Evolutionary conservation across 768 basidiomycete species (phyloP).

Genomic region (Podaxis sp.): DNA sequence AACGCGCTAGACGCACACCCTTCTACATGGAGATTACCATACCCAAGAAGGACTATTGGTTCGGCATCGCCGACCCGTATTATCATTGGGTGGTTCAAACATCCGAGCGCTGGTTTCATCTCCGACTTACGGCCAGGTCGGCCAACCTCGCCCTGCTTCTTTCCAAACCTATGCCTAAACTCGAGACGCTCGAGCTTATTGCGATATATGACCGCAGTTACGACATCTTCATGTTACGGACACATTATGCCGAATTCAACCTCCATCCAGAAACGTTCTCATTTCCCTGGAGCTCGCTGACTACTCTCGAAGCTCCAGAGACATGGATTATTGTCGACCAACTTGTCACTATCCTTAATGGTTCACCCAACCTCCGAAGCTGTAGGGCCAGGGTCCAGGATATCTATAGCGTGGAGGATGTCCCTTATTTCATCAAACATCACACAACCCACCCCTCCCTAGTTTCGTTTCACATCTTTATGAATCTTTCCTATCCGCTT

Average conservation of each 20-base stretch:
- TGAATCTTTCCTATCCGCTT: not conserved
- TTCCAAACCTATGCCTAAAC: constrained; percentile 6
- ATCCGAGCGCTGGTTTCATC: constrained; percentile 11
- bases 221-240: constrained; percentile 2
- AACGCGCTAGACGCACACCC: not conserved
- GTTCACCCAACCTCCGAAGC: constrained; percentile 4
- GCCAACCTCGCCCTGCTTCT: constrained; percentile 6
- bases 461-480: not conserved
- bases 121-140: constrained; percentile 2
- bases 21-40: constrained; percentile 11
- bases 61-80: constrained; percentile 5
- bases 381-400: constrained; percentile 7
- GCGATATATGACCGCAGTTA: constrained; percentile 1
- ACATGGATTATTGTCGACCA: constrained; percentile 10
- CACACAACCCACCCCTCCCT: not conserved
- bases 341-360: constrained; percentile 3
- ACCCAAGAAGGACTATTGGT: constrained; percentile 5
- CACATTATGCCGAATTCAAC: constrained; percentile 1
- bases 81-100: constrained; percentile 6
- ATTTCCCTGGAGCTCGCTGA: constrained; percentile 8
- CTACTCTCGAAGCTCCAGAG: constrained; percentile 1
- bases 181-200: not conserved
- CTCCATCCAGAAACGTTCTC: constrained; percentile 1
- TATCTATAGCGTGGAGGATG: not conserved
- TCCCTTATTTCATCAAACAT: not conserved